These are phyloP conservation scores for Claviceps cyperi DNA, from an alignment of 2,329 filamentous ascomycete species.

Conservation along the genomic window DNA sequence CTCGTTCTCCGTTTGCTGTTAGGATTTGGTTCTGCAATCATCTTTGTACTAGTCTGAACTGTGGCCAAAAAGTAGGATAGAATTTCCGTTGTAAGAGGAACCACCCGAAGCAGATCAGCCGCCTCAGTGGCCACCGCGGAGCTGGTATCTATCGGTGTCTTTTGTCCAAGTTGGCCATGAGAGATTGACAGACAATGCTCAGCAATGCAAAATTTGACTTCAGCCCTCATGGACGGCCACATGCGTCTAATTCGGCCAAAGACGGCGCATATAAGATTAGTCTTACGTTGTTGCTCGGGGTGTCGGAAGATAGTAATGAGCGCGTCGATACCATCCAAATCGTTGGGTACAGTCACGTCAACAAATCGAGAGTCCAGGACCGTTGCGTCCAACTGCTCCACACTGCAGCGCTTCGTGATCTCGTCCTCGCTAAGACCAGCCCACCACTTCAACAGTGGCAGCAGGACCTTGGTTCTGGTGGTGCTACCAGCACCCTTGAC, in stretches of 20 bases:
- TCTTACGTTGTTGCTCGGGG: constrained; percentile 22
- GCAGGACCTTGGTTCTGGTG: constrained; percentile 57
- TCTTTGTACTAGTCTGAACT: constrained; percentile 57
- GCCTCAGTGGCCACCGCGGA: constrained; percentile 40
- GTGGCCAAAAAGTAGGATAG: constrained; percentile 59
- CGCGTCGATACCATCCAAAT: constrained; percentile 34
- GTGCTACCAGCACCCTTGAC: constrained; percentile 56
- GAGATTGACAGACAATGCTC: constrained; percentile 48
- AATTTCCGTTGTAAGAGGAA: constrained; percentile 60
- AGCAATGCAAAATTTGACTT: constrained; percentile 44
- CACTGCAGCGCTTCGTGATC: constrained; percentile 26
- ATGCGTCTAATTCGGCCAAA: constrained; percentile 57
- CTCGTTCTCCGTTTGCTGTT: constrained; percentile 71
- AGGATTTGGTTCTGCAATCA: constrained; percentile 56
- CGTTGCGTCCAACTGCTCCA: constrained; percentile 27
- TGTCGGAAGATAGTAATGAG: constrained; percentile 34
- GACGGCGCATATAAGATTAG: constrained; percentile 45
- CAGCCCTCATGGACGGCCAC: constrained; percentile 58
- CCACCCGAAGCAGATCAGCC: constrained; percentile 55
- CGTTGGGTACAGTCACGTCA: constrained; percentile 39
- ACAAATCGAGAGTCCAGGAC: constrained; percentile 30
- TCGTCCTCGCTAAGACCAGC: constrained; percentile 37
- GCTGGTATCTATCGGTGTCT: constrained; percentile 17
- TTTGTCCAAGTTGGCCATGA: constrained; percentile 22
- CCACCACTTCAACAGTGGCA: constrained; percentile 64